phyloP scores from a whole-genome alignment of 352 stramenopile genomes.

The Globisporangium uncinulatum region DNA sequence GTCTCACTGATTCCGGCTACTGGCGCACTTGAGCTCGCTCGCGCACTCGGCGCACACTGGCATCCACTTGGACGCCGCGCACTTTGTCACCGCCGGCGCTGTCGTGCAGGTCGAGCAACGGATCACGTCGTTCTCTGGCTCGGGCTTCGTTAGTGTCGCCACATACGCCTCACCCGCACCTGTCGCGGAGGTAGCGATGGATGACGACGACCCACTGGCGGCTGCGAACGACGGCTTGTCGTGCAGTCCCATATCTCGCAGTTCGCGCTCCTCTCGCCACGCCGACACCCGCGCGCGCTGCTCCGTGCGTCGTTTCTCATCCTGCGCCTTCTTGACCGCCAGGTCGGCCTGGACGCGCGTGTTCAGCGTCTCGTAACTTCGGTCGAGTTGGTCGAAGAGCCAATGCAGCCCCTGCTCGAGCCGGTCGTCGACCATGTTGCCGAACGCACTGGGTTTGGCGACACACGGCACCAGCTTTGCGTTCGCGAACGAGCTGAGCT shows the following conservation, averaged over 20 bases:
- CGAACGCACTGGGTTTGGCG: constrained; percentile 51
- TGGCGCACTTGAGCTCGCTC: constrained; percentile 31
- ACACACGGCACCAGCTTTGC: constrained; percentile 46
- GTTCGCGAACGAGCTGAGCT: constrained; percentile 29
- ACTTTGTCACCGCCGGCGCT: constrained; percentile 61
- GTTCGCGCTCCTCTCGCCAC: constrained; percentile 75
- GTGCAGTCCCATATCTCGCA: constrained; percentile 46
- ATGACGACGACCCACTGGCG: no score
- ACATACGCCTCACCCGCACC: not conserved
- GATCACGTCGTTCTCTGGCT: constrained; percentile 38
- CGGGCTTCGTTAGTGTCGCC: constrained; percentile 5
- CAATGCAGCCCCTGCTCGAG: constrained; percentile 62
- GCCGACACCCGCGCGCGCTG: constrained; percentile 54
- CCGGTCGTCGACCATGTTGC: constrained; percentile 47
- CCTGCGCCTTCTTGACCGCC: constrained; percentile 47
- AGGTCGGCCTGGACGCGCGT: constrained; percentile 45
- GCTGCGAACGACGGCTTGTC: constrained; percentile 26
- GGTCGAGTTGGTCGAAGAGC: constrained; percentile 64
- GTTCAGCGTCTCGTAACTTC: constrained; percentile 38
- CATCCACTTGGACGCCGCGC: constrained; percentile 83
- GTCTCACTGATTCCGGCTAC: constrained; percentile 10
- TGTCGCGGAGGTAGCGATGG: not conserved
- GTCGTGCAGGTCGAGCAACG: constrained; percentile 59
- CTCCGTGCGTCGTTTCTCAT: constrained; percentile 46
- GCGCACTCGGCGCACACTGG: constrained; percentile 64